Evolutionary conservation across 306 rosid genomes (phyloP).

Genomic region (Spatholobus suberectus): DNA sequence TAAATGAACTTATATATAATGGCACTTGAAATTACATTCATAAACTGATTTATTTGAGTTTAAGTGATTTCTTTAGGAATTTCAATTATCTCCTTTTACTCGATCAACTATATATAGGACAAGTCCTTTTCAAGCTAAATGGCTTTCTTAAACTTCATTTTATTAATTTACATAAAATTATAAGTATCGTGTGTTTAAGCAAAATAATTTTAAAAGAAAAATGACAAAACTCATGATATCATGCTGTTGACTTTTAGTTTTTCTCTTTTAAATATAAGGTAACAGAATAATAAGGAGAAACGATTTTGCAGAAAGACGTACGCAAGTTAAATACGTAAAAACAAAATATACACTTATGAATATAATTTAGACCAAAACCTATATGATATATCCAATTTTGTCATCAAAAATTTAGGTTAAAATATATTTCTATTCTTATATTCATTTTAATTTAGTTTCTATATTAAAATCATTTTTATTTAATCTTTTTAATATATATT

Average conservation of each 20-base stretch:
- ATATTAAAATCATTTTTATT: neutral
- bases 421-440: neutral
- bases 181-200: neutral
- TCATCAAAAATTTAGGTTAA: neutral
- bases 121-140: neutral
- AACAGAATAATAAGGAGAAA: neutral
- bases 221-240: neutral
- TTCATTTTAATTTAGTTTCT: neutral
- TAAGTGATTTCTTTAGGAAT: conserved; percentile 4
- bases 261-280: neutral
- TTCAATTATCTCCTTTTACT: neutral
- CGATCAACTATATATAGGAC: neutral
- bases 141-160: neutral
- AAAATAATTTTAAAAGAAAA: neutral
- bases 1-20: neutral
- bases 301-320: no score
- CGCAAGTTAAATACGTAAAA: neutral
- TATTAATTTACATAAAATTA: neutral
- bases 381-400: neutral
- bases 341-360: no score
- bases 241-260: neutral
- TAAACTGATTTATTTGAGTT: neutral
- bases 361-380: neutral
- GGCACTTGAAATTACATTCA: neutral
- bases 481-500: neutral